Conservation (phyloP, 2,329 filamentous ascomycete species). For the Xylaria sp. region DNA sequence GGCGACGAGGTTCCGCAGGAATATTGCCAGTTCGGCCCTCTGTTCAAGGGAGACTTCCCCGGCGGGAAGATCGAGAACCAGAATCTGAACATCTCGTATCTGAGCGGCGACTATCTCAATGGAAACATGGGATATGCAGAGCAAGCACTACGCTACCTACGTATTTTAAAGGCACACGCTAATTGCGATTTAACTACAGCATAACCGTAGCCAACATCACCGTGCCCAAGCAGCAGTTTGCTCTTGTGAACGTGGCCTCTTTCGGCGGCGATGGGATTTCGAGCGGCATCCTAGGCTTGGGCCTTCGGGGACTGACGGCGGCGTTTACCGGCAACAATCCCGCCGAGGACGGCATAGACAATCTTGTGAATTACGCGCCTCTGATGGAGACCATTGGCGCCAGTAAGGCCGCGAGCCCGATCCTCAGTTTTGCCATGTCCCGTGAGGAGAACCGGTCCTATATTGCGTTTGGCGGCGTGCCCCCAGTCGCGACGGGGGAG, state of each 20-base stretch:
- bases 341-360: not conserved
- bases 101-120: slow-evolving; percentile 5
- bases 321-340: not conserved
- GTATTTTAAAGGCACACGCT: not conserved
- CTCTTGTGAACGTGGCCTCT: not conserved
- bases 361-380: not conserved
- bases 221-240: slow-evolving; percentile 4
- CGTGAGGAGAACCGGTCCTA: slow-evolving; percentile 3
- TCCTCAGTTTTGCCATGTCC: slow-evolving; percentile 1
- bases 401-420: not conserved
- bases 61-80: slow-evolving; percentile 3
- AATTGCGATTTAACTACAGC: not conserved
- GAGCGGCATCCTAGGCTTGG: slow-evolving; percentile 51
- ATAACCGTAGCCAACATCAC: slow-evolving; percentile 2
- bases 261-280: slow-evolving; percentile 45
- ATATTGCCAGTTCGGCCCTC: slow-evolving; percentile 46
- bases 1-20: slow-evolving; percentile 35
- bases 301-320: slow-evolving; percentile 47
- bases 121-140: slow-evolving; percentile 5
- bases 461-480: not conserved
- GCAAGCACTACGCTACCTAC: not conserved
- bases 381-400: not conserved
- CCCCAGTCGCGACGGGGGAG: not conserved
- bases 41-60: not conserved
- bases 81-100: slow-evolving; percentile 1